Conservation (phyloP, 805 yeast species). For the Saccharomyces paradoxus region DNA sequence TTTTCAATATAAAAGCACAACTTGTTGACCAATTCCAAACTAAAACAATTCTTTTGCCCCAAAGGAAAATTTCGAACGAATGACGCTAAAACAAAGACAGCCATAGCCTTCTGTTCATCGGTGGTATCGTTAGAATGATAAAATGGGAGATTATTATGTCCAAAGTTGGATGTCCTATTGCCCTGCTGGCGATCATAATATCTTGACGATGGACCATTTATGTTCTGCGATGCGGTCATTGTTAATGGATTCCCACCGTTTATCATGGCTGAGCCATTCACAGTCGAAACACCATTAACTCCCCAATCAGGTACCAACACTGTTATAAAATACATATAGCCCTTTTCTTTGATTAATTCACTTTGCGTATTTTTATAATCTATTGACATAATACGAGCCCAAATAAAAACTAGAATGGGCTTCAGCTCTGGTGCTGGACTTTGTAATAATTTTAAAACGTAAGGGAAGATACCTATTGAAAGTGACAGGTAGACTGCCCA, state of each 20-base stretch:
- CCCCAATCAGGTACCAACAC: conserved; percentile 50
- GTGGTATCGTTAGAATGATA: conserved; percentile 33
- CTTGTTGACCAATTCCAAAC: conserved; percentile 61
- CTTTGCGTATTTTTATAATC: conserved; percentile 85
- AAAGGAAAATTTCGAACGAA: conserved; percentile 72
- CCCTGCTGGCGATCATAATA: conserved; percentile 10
- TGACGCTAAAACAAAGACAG: conserved; percentile 80
- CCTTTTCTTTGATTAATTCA: conserved; percentile 85
- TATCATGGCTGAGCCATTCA: conserved; percentile 12
- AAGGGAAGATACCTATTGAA: conserved; percentile 93
- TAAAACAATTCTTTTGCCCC: conserved; percentile 75
- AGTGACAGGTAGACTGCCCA: conserved; percentile 93
- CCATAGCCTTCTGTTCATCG: conserved; percentile 89
- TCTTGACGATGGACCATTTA: conserved; percentile 15
- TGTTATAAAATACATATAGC: conserved; percentile 77
- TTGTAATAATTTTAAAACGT: conserved; percentile 80
- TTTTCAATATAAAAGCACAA: conserved; percentile 57
- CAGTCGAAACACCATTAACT: conserved; percentile 1
- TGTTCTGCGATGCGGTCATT: conserved; percentile 14
- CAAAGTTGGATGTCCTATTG: conserved; percentile 3
- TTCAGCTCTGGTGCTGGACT: conserved; percentile 92
- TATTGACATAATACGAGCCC: conserved; percentile 97
- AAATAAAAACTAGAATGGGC: conserved; percentile 88
- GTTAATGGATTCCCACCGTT: conserved; percentile 15
- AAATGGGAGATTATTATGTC: background rate